phyloP scores from a whole-genome alignment of 257 asterid genomes.

The Solanum virginianum region DNA sequence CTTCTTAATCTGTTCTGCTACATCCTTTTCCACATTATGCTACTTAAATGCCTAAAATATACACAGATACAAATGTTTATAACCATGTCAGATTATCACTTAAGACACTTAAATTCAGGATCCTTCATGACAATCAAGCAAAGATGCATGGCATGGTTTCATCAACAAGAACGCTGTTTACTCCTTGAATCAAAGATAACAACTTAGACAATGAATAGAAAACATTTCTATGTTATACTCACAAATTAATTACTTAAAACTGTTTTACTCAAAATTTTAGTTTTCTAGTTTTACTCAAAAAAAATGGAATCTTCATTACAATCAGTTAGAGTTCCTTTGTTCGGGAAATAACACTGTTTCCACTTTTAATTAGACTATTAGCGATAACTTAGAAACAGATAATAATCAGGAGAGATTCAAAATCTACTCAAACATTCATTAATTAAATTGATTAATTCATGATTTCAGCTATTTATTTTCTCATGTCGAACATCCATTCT shows the following conservation, averaged over 20 bases:
- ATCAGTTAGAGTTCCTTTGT: neutral
- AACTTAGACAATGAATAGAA: neutral
- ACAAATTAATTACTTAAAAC: neutral
- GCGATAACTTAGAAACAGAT: neutral
- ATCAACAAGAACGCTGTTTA: too few relatives aligned
- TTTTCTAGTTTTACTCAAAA: too few relatives aligned
- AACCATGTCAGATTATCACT: neutral
- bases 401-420: neutral
- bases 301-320: neutral
- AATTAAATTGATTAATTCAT: neutral
- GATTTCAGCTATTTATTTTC: neutral
- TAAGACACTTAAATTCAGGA: neutral
- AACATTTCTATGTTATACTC: neutral
- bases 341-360: neutral
- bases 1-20: slow-evolving; percentile 89
- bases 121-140: neutral
- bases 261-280: too few relatives aligned
- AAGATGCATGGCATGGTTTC: neutral
- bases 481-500: neutral
- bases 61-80: neutral
- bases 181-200: neutral
- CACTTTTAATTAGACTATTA: neutral
- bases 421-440: neutral
- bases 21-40: slow-evolving; percentile 80
- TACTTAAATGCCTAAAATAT: slow-evolving; percentile 67